Evolutionary conservation across 257 asterid genomes (phyloP).

Genomic region (Solanum paucissectum): DNA sequence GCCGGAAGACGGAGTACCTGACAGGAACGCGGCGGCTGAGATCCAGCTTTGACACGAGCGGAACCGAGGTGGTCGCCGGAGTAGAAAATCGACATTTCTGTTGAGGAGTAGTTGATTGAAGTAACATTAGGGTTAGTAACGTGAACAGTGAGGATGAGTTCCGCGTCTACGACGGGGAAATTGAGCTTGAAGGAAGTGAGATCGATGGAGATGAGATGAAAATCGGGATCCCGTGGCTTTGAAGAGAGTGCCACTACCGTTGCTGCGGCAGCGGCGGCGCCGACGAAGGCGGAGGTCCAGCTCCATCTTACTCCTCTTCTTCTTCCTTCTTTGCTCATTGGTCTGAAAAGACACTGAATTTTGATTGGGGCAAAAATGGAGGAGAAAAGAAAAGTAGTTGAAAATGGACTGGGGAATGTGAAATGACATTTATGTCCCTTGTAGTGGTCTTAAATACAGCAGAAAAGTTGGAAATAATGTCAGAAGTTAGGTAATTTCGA

Average conservation of each 20-base stretch:
- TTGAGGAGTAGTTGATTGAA: slow-evolving; percentile 56
- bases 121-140: slow-evolving; percentile 85
- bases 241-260: slow-evolving; percentile 28
- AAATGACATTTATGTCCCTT: no score
- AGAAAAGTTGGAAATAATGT: no score
- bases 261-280: slow-evolving; percentile 66
- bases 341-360: neutral
- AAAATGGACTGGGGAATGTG: neutral
- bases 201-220: slow-evolving; percentile 77
- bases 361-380: neutral
- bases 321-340: slow-evolving; percentile 9
- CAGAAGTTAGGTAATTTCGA: no score
- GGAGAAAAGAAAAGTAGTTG: neutral
- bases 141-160: slow-evolving; percentile 73
- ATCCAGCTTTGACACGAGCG: slow-evolving; percentile 65
- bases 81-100: slow-evolving; percentile 73
- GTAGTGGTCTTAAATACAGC: no score
- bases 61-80: slow-evolving; percentile 72
- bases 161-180: slow-evolving; percentile 81
- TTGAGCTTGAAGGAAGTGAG: slow-evolving; percentile 75
- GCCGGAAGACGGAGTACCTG: slow-evolving; percentile 84
- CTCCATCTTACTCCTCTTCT: slow-evolving; percentile 30
- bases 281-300: slow-evolving; percentile 80
- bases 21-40: slow-evolving; percentile 85
- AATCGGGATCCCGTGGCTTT: slow-evolving; percentile 72